These are phyloP conservation scores for Dujonia santamariae DNA, from an alignment of 1,139 yeast genomes.

Conservation along the genomic window DNA sequence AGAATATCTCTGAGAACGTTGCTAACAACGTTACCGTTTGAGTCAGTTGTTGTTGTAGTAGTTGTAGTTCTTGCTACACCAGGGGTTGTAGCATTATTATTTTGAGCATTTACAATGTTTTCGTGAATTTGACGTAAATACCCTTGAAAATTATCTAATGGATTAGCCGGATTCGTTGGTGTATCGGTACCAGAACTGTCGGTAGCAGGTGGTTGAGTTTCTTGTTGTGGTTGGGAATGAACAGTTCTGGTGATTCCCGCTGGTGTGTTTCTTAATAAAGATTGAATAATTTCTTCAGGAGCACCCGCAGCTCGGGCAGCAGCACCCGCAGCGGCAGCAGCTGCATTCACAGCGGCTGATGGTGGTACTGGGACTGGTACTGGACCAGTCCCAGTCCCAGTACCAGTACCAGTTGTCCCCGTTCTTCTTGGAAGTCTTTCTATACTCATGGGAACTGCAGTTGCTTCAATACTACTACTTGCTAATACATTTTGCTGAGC, in stretches of 20 bases:
- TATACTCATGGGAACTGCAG: slow-evolving; percentile 13
- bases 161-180: no score
- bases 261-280: background rate
- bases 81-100: no score
- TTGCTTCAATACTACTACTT: slow-evolving; percentile 25
- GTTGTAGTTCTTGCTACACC: background rate
- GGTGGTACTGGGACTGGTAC: no score
- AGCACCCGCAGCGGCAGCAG: background rate
- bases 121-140: no score
- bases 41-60: background rate
- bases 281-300: no score
- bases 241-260: no score
- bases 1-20: slow-evolving; percentile 5
- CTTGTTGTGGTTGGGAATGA: slow-evolving; percentile 3
- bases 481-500: slow-evolving; percentile 37
- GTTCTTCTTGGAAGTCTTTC: slow-evolving; percentile 1
- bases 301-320: no score
- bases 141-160: no score
- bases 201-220: background rate
- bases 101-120: no score
- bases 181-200: no score
- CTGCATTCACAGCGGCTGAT: no score
- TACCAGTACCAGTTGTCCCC: background rate
- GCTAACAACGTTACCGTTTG: slow-evolving; percentile 5
- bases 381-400: background rate